A percentile compares a stretch with the other conserved stretches of the same genome.
Evolutionary conservation across 2,329 filamentous ascomycete species (phyloP).

Genomic region (Fusarium neocosmosporiellum): DNA sequence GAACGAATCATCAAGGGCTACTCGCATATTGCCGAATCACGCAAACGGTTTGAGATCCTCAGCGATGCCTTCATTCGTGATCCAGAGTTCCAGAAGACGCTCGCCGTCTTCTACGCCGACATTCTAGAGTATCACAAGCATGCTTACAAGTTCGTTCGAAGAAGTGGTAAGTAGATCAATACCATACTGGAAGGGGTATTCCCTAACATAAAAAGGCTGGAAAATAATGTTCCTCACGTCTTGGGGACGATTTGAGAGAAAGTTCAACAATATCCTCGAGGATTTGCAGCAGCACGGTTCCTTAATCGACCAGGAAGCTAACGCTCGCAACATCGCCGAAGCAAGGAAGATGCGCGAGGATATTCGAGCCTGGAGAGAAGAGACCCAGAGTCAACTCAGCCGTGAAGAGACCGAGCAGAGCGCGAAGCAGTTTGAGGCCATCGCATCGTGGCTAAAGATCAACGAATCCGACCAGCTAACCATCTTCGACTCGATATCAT

Average conservation of each 20-base stretch:
- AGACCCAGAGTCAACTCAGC: not conserved
- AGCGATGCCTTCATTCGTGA: constrained; percentile 44
- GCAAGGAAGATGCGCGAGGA: constrained; percentile 28
- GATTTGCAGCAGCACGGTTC: constrained; percentile 46
- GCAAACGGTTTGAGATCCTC: constrained; percentile 53
- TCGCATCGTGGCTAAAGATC: constrained; percentile 19
- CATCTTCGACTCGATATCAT: constrained; percentile 8
- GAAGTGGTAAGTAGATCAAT: constrained; percentile 39
- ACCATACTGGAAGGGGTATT: fast-evolving
- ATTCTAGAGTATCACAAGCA: constrained; percentile 60
- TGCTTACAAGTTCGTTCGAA: constrained; percentile 58
- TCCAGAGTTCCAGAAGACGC: constrained; percentile 51
- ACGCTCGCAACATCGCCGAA: constrained; percentile 45
- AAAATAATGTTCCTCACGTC: constrained; percentile 49
- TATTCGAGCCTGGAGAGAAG: constrained; percentile 19
- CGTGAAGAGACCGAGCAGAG: constrained; percentile 7
- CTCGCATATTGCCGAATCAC: constrained; percentile 49
- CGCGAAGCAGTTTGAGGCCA: constrained; percentile 3
- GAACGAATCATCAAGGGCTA: constrained; percentile 56
- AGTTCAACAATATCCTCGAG: constrained; percentile 49
- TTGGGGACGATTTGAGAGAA: constrained; percentile 52
- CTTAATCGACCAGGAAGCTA: constrained; percentile 49
- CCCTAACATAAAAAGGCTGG: constrained; percentile 49
- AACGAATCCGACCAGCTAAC: constrained; percentile 20
- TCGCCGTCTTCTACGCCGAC: constrained; percentile 59